Evolutionary conservation across 1,139 yeast genomes (phyloP), one percentile per base, ranked within the genome.

Genomic region (Hansenula anomala): DNA sequence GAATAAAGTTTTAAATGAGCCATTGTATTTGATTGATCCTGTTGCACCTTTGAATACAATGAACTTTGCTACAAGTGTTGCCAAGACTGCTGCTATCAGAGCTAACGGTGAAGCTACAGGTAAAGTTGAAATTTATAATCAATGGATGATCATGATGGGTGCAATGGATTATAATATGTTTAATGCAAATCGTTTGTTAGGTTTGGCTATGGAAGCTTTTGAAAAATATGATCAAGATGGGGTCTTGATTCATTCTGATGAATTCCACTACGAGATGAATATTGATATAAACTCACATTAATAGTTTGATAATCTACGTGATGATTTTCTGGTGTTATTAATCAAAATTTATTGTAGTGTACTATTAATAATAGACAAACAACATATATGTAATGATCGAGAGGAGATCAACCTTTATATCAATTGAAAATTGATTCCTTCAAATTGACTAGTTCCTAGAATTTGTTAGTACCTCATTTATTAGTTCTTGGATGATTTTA

Each of bases 41-140:
- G 19, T 18, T 6, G 25, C 33, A 2, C 42, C 41, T 10, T 38
- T 36, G 12, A 28, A 31, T 15, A 34, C 37, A 13, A 29, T 37
- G 12, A 44, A 28, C 17, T 44, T 44, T 33, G 47, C 39, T 30
- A 37, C 45, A 6, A 37, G 45, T 28, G 45, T 42, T 24, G 47
- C 45, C 12, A 42, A 44, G 30, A 40, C 45, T 13, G 40, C 44
- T 27, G 47, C 37, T 14, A 16, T 37, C 2, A 11, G 27, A 2
- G 34, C 19, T 13, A 31, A 33, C 8, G 32, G 34, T 7, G 40
- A 30, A 13, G 8, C 16, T 4, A 12, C 17, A 4, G n/a, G 12
- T 13, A 12, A 12, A 13, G 23, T 24, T n/a, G 13, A 17, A 6
- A 14, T 14, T 24, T 12, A 24, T 11, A 14, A 24, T n/a, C 28